These are phyloP conservation scores for Trichoderma asperellum DNA, from an alignment of 2,329 filamentous ascomycete genomes.

Conservation along the genomic window DNA sequence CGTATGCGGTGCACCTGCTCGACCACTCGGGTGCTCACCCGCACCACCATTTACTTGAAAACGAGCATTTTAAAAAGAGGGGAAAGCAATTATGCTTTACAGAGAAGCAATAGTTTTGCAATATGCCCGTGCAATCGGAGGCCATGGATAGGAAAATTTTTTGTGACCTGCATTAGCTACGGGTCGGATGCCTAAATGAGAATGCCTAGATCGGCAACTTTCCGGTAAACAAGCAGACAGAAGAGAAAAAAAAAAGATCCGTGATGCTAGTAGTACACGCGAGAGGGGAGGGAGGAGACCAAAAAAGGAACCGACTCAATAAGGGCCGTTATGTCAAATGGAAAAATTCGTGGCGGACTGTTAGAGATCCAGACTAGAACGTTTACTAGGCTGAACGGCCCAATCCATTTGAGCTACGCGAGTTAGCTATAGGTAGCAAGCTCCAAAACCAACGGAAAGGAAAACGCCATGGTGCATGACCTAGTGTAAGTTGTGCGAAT, in stretches of 20 bases:
- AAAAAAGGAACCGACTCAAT: background rate
- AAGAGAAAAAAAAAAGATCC: background rate
- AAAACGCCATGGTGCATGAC: constrained; percentile 18
- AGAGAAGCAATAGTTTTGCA: background rate
- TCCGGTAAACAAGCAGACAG: background rate
- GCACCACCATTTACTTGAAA: background rate
- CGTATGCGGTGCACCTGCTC: background rate
- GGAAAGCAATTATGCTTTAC: background rate
- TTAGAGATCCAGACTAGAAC: background rate
- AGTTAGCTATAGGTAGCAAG: background rate
- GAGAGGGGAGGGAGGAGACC: background rate
- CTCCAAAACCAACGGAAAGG: constrained; percentile 12
- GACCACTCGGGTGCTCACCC: constrained; percentile 13
- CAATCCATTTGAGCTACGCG: background rate
- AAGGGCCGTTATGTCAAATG: background rate
- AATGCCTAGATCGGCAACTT: background rate
- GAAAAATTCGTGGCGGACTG: background rate
- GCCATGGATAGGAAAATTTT: background rate
- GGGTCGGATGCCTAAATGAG: background rate
- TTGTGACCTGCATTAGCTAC: constrained; percentile 15
- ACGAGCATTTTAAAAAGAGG: background rate
- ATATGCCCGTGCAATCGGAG: constrained; percentile 14
- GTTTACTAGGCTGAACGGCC: background rate
- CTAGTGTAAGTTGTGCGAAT: background rate
- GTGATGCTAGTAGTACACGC: background rate